Percentiles rank a stretch among this genome's conserved stretches.
These are phyloP conservation scores for Diplodia intermedia DNA, from an alignment of 2,329 filamentous ascomycete genomes.

Conservation along the genomic window DNA sequence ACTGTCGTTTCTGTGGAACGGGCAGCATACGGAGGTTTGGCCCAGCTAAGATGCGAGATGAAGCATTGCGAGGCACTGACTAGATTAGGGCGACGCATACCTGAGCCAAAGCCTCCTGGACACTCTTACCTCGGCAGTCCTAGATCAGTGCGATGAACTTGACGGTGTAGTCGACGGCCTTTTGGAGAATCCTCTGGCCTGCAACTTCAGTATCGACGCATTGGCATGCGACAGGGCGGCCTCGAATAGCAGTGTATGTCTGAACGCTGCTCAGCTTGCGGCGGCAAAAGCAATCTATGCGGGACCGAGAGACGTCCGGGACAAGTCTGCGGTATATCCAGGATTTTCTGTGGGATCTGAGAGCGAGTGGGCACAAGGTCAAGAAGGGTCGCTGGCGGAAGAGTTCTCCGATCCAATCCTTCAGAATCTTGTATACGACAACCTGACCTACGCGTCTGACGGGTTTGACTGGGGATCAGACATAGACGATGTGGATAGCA, in stretches of 20 bases:
- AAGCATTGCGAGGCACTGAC: background rate
- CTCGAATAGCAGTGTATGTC: constrained; percentile 38
- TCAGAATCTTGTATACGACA: constrained; percentile 52
- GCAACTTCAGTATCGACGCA: constrained; percentile 46
- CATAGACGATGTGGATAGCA: constrained; percentile 43
- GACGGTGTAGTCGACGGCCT: constrained; percentile 50
- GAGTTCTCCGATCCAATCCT: constrained; percentile 50
- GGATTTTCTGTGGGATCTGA: constrained; percentile 53
- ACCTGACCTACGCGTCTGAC: constrained; percentile 46
- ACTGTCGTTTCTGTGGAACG: constrained; percentile 35
- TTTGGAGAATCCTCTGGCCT: constrained; percentile 50
- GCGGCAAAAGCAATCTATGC: constrained; percentile 46
- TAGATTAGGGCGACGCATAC: constrained; percentile 34
- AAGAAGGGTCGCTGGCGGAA: constrained; percentile 47
- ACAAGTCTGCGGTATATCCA: constrained; percentile 46
- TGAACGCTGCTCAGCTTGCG: constrained; percentile 43
- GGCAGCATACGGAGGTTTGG: constrained; percentile 30
- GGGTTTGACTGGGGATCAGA: constrained; percentile 50
- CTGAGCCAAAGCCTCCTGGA: constrained; percentile 43
- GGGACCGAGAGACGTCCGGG: constrained; percentile 38
- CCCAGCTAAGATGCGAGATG: background rate
- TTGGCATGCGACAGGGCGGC: constrained; percentile 40
- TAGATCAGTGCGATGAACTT: constrained; percentile 49
- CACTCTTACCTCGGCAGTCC: constrained; percentile 44
- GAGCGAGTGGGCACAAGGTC: constrained; percentile 44